Conservation (phyloP, 1,139 yeast species). For the Yamadazyma friedrichii region DNA sequence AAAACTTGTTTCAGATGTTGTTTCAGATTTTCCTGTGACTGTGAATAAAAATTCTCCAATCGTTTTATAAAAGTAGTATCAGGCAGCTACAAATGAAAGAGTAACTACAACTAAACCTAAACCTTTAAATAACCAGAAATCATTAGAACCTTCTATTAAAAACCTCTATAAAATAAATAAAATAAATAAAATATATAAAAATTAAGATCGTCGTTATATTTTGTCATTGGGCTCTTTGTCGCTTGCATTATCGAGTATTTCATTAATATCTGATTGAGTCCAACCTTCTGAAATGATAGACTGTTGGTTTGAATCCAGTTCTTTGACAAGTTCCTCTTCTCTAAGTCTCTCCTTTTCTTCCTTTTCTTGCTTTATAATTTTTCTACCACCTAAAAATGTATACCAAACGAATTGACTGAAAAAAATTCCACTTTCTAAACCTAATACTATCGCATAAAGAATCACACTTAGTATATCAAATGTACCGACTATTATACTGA, state of each 20-base stretch:
- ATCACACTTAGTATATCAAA: conserved; percentile 78
- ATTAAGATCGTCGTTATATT: background rate
- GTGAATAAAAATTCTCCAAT: too few relatives aligned
- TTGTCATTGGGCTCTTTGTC: background rate
- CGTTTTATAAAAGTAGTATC: too few relatives aligned
- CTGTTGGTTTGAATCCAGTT: background rate
- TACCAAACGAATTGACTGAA: conserved; percentile 71
- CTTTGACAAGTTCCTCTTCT: background rate
- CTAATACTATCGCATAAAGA: conserved; percentile 69
- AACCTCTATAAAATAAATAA: too few relatives aligned
- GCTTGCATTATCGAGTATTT: too few relatives aligned
- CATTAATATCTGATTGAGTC: background rate
- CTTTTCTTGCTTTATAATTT: conserved; percentile 25
- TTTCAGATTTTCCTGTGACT: too few relatives aligned
- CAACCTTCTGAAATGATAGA: background rate
- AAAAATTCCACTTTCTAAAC: conserved; percentile 75
- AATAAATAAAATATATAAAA: too few relatives aligned
- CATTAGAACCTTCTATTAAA: too few relatives aligned
- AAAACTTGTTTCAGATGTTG: background rate
- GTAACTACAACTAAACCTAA: background rate
- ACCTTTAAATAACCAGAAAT: background rate
- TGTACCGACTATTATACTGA: conserved; percentile 59
- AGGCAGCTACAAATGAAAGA: too few relatives aligned
- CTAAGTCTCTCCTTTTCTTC: conserved; percentile 8
- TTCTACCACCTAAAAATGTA: conserved; percentile 39